Percentiles rank a stretch among this genome's conserved stretches.
These are phyloP conservation scores for Cunninghamia lanceolata DNA, from an alignment of 75 land plant species.

Conservation along the genomic window DNA sequence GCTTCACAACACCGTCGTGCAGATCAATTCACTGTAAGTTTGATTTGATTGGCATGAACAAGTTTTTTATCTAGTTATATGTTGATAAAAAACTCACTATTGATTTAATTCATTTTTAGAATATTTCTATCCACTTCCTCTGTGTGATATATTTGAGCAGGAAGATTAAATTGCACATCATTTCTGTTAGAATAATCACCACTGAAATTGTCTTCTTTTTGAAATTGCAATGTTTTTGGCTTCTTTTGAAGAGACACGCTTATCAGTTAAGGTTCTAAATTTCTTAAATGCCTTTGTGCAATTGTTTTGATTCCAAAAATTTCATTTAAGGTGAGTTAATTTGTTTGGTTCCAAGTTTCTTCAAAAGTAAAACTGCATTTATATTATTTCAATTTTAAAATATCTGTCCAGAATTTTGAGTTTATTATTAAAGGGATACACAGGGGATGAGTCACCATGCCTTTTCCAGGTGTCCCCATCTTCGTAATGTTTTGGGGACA, in stretches of 20 bases:
- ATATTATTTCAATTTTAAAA: background rate
- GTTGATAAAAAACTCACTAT: background rate
- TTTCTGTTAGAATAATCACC: no score
- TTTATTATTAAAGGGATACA: background rate
- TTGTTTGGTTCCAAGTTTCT: background rate
- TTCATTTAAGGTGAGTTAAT: background rate
- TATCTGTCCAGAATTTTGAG: background rate
- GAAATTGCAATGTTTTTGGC: background rate
- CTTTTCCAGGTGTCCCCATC: no score
- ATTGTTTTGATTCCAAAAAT: background rate
- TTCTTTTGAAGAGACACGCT: background rate
- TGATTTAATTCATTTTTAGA: background rate
- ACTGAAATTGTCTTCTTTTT: background rate
- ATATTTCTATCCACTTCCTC: background rate
- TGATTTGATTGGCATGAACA: background rate
- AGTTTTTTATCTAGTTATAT: background rate
- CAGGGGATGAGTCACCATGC: no score
- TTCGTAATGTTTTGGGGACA: no score
- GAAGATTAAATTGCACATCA: background rate
- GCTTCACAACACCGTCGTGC: slow-evolving; percentile 60
- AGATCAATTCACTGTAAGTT: slow-evolving; percentile 68
- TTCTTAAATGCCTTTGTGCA: background rate
- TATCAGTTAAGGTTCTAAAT: background rate
- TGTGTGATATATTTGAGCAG: background rate
- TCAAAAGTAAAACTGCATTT: background rate